Conservation (phyloP, 1,139 yeast genomes). For the Saccharomyces hybrid region DNA sequence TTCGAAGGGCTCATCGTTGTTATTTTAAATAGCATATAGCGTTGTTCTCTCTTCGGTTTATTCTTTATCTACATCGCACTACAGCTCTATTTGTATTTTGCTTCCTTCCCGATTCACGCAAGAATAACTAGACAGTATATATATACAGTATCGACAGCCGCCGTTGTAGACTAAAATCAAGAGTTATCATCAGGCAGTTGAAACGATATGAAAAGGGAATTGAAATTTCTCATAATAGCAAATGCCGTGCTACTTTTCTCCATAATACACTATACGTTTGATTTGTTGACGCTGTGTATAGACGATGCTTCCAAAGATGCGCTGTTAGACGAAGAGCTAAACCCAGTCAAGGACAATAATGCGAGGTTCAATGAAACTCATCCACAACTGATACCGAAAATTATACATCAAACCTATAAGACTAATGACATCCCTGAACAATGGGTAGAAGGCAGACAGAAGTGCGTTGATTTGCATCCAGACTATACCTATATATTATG, state of each 20-base stretch:
- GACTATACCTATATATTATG: conserved; percentile 82
- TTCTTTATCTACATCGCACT: neutral
- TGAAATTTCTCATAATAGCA: conserved; percentile 51
- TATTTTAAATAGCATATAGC: neutral
- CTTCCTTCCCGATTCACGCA: neutral
- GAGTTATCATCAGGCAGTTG: neutral
- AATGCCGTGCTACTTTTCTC: conserved; percentile 52
- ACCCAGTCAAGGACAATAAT: conserved; percentile 30
- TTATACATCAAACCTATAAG: conserved; percentile 89
- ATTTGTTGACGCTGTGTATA: conserved; percentile 63
- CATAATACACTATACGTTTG: conserved; percentile 61
- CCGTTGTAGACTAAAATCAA: neutral
- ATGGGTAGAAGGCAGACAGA: conserved; percentile 73
- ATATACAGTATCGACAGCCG: too few relatives aligned
- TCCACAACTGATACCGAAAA: conserved; percentile 67
- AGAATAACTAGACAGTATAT: neutral
- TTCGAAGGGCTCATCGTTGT: neutral
- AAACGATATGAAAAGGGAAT: conserved; percentile 42
- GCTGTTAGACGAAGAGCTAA: conserved; percentile 50
- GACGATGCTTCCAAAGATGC: conserved; percentile 68
- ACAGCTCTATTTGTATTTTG: too few relatives aligned
- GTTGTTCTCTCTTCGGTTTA: neutral
- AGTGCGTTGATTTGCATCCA: conserved; percentile 72
- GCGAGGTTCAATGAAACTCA: conserved; percentile 22
- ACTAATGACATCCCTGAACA: conserved; percentile 66